These are phyloP conservation scores for Candolleomyces eurysporus DNA, from an alignment of 768 basidiomycete species.

Conservation along the genomic window DNA sequence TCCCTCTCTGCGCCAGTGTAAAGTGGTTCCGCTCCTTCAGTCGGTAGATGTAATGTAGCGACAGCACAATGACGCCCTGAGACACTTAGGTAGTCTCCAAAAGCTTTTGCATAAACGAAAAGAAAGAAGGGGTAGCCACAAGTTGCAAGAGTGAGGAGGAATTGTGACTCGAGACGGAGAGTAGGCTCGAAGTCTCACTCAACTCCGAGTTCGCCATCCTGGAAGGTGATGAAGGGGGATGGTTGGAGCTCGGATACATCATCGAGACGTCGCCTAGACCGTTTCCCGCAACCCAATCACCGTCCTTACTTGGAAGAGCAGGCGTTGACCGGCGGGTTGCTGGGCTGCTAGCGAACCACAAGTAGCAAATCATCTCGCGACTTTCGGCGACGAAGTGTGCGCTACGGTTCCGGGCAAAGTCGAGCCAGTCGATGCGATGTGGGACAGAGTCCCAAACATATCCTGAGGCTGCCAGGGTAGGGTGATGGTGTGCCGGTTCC, in stretches of 20 bases:
- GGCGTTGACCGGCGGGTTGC: constrained; percentile 17
- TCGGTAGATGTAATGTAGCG: constrained; percentile 86
- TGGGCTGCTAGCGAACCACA: constrained; percentile 74
- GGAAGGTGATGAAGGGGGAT: constrained; percentile 12
- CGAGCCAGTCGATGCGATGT: constrained; percentile 67
- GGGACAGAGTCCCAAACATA: constrained; percentile 14
- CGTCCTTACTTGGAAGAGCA: constrained; percentile 33
- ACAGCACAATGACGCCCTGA: constrained; percentile 88
- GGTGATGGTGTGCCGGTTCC: neutral
- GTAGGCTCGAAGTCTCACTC: neutral
- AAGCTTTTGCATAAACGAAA: constrained; percentile 87
- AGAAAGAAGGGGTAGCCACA: constrained; percentile 69
- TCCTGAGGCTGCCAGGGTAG: constrained; percentile 6
- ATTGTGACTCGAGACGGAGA: constrained; percentile 15
- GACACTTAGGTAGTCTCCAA: constrained; percentile 94
- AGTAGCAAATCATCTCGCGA: constrained; percentile 90
- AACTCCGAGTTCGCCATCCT: neutral
- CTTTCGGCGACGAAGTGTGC: constrained; percentile 81
- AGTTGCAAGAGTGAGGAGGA: constrained; percentile 66
- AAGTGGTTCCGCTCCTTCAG: constrained; percentile 73
- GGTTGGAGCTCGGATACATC: constrained; percentile 14
- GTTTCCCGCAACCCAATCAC: neutral
- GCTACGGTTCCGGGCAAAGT: constrained; percentile 60
- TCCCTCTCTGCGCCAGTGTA: constrained; percentile 72
- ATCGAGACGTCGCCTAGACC: neutral